Evolutionary conservation across 176 grass and related monocot species (phyloP).

Genomic region (Avena eriantha): DNA sequence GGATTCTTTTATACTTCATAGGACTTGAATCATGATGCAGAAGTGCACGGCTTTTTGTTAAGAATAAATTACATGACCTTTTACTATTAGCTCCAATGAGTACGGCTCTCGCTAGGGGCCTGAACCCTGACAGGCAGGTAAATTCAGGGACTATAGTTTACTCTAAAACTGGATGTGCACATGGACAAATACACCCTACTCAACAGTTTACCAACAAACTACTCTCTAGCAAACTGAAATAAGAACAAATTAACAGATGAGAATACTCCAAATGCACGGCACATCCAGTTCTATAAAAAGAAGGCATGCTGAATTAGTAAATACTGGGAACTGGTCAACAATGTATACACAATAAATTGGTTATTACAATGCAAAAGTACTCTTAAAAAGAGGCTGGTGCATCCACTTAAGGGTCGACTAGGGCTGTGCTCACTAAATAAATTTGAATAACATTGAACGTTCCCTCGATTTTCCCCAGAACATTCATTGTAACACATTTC

Average conservation of each 20-base stretch:
- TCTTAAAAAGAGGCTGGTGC: background rate
- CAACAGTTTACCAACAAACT: background rate
- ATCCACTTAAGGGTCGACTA: background rate
- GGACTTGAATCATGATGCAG: background rate
- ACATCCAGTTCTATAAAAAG: background rate
- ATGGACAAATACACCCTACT: slow-evolving; percentile 5
- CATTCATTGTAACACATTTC: background rate
- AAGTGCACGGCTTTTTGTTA: slow-evolving; percentile 1
- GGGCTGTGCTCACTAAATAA: background rate
- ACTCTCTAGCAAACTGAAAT: slow-evolving; percentile 26
- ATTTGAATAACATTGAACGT: slow-evolving; percentile 7
- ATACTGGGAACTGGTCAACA: background rate
- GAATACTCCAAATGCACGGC: background rate
- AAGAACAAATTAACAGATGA: background rate
- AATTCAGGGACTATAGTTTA: background rate
- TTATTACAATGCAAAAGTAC: background rate
- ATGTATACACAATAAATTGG: background rate
- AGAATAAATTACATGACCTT: background rate
- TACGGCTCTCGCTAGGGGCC: background rate
- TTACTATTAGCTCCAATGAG: background rate
- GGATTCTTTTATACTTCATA: background rate
- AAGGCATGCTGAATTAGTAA: background rate
- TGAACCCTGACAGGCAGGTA: background rate
- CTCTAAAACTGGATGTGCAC: slow-evolving; percentile 1
- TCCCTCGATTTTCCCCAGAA: background rate